These are phyloP conservation scores for Geum urbanum DNA, from an alignment of 306 rosid species.

Conservation along the genomic window DNA sequence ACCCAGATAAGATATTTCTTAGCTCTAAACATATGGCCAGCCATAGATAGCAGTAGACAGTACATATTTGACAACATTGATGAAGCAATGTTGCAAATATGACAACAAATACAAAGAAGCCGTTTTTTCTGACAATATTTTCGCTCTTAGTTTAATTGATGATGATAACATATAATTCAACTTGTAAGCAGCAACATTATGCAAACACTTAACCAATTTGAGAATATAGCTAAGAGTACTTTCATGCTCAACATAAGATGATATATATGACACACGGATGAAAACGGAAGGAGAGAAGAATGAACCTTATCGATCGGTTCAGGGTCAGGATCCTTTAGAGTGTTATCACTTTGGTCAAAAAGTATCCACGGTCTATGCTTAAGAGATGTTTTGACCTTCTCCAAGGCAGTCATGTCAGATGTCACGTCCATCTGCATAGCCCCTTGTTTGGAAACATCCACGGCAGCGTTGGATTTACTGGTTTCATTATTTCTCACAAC, in stretches of 20 bases:
- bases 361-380: conserved; percentile 58
- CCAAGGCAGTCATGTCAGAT: conserved; percentile 26
- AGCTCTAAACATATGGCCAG: background rate
- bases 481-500: conserved; percentile 30
- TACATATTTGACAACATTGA: background rate
- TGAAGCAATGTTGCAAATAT: background rate
- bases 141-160: background rate
- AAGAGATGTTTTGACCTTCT: conserved; percentile 23
- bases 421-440: conserved; percentile 20
- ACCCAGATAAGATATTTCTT: background rate
- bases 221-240: background rate
- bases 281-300: background rate
- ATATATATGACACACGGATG: background rate
- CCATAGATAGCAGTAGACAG: background rate
- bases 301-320: conserved; percentile 43
- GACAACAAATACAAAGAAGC: background rate
- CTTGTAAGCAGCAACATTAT: background rate
- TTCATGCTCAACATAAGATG: background rate
- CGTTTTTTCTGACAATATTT: background rate
- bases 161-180: conserved; percentile 11
- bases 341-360: conserved; percentile 31
- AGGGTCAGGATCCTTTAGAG: conserved; percentile 33
- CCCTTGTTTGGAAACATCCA: conserved; percentile 30
- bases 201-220: conserved; percentile 1
- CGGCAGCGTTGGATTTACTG: conserved; percentile 21